Percentiles rank a stretch among this genome's conserved stretches.
These are phyloP conservation scores for Globisporangium abappressorium DNA, from an alignment of 352 stramenopile genomes.

Conservation along the genomic window DNA sequence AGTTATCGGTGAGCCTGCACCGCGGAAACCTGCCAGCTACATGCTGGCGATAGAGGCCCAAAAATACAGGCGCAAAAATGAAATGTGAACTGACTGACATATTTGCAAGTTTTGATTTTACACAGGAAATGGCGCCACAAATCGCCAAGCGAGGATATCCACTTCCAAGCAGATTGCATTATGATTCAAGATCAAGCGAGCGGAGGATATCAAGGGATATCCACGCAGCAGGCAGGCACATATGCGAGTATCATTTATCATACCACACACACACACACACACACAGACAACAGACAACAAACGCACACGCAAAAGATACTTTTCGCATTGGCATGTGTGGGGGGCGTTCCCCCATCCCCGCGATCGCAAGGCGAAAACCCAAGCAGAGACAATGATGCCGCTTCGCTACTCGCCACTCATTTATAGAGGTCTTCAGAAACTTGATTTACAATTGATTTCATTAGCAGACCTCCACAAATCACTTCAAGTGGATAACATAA, in stretches of 20 bases:
- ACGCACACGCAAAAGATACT: background rate
- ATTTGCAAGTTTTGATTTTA: background rate
- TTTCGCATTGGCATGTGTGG: background rate
- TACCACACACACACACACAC: background rate
- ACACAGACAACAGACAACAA: background rate
- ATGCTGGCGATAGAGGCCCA: too few relatives aligned
- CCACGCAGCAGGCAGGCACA: background rate
- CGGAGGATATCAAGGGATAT: background rate
- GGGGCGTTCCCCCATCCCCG: background rate
- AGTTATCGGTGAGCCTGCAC: background rate
- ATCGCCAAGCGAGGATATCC: too few relatives aligned
- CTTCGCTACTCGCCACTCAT: background rate
- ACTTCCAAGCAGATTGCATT: too few relatives aligned
- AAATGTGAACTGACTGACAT: background rate
- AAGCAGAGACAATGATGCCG: background rate
- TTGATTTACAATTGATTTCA: background rate
- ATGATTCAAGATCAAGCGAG: background rate
- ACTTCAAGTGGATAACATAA: background rate
- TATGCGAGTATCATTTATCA: background rate
- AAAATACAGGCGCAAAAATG: too few relatives aligned
- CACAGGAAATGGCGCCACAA: background rate
- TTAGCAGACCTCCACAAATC: background rate
- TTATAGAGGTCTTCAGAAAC: slow-evolving; percentile 1
- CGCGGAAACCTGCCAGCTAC: too few relatives aligned
- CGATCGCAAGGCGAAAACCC: background rate